A percentile compares a stretch with the other conserved stretches of the same genome.
phyloP scores from a whole-genome alignment of 306 rosid species.

The Trifolium dubium region DNA sequence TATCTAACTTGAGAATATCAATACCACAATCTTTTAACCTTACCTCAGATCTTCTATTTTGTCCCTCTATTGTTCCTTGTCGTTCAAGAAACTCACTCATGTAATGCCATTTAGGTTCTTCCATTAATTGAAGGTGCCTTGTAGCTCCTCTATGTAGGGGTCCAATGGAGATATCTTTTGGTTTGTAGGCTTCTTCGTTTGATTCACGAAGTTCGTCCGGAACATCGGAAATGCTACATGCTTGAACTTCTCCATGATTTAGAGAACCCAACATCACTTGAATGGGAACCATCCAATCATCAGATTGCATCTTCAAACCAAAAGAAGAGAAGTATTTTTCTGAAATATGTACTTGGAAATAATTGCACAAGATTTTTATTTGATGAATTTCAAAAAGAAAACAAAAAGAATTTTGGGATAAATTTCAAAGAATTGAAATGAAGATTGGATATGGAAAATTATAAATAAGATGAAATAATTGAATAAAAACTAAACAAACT shows the following conservation, averaged over 20 bases:
- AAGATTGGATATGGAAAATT: too few species aligned
- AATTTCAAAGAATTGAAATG: neutral
- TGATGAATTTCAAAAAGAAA: neutral
- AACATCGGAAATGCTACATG: conserved; percentile 36
- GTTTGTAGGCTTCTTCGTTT: conserved; percentile 8
- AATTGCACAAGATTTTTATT: too few species aligned
- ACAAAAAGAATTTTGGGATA: neutral
- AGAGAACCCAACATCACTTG: neutral
- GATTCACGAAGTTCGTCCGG: conserved; percentile 24
- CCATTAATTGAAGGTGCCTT: conserved; percentile 25
- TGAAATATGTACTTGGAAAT: too few species aligned
- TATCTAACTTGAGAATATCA: neutral
- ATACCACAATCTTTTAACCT: neutral
- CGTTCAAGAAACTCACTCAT: neutral
- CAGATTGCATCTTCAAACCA: conserved; percentile 7
- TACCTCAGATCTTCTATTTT: neutral
- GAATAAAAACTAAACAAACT: neutral
- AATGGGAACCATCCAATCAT: conserved; percentile 30
- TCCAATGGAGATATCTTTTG: conserved; percentile 38
- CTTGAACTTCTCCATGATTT: neutral
- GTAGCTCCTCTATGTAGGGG: conserved; percentile 41
- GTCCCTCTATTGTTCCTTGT: neutral
- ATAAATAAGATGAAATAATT: too few species aligned
- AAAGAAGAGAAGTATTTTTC: neutral
- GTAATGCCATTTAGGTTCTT: conserved; percentile 48